Percentiles rank a stretch among this genome's conserved stretches.
Conservation (phyloP, 495 filamentous ascomycete genomes). For the Penicillium alfredii region DNA sequence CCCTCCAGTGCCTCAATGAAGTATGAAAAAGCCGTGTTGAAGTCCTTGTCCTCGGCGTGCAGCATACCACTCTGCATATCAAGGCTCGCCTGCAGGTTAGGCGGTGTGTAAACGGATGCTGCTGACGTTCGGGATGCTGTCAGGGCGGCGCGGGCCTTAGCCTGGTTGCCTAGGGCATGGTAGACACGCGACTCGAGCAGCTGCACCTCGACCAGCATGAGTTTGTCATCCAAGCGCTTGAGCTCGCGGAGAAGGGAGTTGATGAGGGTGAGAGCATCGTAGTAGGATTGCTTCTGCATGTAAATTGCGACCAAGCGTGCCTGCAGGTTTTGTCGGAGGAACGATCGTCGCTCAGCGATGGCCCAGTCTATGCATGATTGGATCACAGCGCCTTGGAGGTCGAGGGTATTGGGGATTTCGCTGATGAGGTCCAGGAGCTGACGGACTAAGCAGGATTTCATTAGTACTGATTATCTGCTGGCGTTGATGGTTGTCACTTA, state of each 20-base stretch:
- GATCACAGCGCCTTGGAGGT: conserved; percentile 87
- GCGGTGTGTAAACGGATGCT: conserved; percentile 94
- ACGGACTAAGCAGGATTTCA: conserved; percentile 60
- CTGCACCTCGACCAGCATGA: conserved; percentile 97
- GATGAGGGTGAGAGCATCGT: conserved; percentile 93
- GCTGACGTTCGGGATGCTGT: conserved; percentile 92
- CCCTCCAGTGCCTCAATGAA: conserved; percentile 98
- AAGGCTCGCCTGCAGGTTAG: conserved; percentile 86
- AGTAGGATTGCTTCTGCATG: conserved; percentile 94
- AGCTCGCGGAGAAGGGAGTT: conserved; percentile 91
- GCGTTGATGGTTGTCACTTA: conserved; percentile 38
- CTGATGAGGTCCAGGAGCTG: conserved; percentile 95
- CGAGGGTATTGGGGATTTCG: conserved; percentile 84
- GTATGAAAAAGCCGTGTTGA: conserved; percentile 96
- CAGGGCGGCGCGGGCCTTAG: conserved; percentile 91
- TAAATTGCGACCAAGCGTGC: conserved; percentile 88
- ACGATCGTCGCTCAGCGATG: conserved; percentile 81
- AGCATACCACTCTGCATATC: conserved; percentile 99
- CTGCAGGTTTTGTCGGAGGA: conserved; percentile 97
- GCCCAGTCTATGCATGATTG: conserved; percentile 99
- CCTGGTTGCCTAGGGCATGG: conserved; percentile 92
- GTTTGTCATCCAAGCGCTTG: conserved; percentile 96
- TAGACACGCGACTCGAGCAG: conserved; percentile 94
- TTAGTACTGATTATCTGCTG: background rate
- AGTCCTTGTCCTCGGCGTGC: conserved; percentile 97